Evolutionary conservation across 108 stramenopile genomes (phyloP), one percentile per base, ranked within the genome.

Genomic region (Licmophora abbreviata): DNA sequence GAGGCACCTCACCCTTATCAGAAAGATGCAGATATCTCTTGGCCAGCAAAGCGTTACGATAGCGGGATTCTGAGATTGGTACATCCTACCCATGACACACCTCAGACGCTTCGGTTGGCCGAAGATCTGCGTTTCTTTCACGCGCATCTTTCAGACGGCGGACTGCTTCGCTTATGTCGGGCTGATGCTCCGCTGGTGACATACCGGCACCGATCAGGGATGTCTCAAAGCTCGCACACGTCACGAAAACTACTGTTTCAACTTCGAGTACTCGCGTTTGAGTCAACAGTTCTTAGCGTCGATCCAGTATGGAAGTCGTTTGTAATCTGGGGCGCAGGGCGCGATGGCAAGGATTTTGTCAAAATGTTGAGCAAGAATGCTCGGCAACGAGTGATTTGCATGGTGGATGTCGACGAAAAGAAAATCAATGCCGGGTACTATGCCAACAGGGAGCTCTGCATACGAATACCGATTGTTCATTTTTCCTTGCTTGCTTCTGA

Each of bases 121-220:
- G 93, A 94, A 68, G 93, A 94, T 53, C 58, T 84, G 23, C 74
- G 93, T 26, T 79, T 94, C 35, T 89, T 85, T 60, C 72, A 94
- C 64, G 69, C 79, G 24, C 93, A 94, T 67, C 33, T 94, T 0
- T 51, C 50, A 21, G 51, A 59, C 17, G 47, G 52, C 44, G 89
- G 89, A n/a, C 35, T 32, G 1, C 37, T 86, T 14, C 56, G 56
- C n/a, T 28, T 84, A 1, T 71, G 71, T 48, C 65, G 81, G 12
- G 72, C 70, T 22, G 33, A 48, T 4, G 42, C 28, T 24, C 79
- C 83, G 4, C 56, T 95, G 50, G 70, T 95, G 1, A 74, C 71
- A 4, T 95, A 95, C 48, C 81, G 90, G n/a, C 86, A 92, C 58
- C 36, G 76, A 47, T 45, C 54, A 2, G 80, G 80, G 22, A 50